Conservation (phyloP, 495 filamentous ascomycete species). For the Trichoderma virens region DNA sequence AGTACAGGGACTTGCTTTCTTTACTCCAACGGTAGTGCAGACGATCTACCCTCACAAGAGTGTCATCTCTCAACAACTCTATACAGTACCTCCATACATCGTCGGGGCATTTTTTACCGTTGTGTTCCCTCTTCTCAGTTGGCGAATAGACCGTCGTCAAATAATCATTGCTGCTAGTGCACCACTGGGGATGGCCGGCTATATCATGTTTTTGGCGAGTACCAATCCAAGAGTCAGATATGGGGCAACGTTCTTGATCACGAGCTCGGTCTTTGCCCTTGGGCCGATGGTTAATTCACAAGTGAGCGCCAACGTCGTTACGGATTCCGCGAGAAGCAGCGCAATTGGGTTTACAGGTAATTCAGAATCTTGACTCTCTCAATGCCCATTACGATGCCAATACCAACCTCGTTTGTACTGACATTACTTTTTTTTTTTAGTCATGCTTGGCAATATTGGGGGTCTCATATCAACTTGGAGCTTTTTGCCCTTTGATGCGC, state of each 20-base stretch:
- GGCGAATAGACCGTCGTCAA: conserved; percentile 47
- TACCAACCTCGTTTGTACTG: too few species aligned
- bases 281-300: conserved; percentile 22
- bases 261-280: conserved; percentile 58
- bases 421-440: too few species aligned
- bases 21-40: conserved; percentile 48
- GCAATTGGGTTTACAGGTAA: too few species aligned
- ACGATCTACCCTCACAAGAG: conserved; percentile 51
- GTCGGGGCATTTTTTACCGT: conserved; percentile 30
- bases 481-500: too few species aligned
- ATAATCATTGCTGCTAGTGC: conserved; percentile 53
- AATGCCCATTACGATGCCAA: too few species aligned
- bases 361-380: too few species aligned
- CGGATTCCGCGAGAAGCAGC: too few species aligned
- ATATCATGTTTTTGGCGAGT: conserved; percentile 64
- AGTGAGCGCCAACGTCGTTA: too few species aligned
- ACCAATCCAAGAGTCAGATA: conserved; percentile 48
- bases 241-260: conserved; percentile 63
- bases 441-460: too few species aligned
- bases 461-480: too few species aligned
- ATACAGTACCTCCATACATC: conserved; percentile 37
- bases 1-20: conserved; percentile 52
- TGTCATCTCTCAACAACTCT: conserved; percentile 33
- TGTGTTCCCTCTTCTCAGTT: conserved; percentile 52
- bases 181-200: conserved; percentile 55